These are phyloP conservation scores for Kitagawia praeruptora DNA, from an alignment of 129 eudicot genomes.

Conservation along the genomic window DNA sequence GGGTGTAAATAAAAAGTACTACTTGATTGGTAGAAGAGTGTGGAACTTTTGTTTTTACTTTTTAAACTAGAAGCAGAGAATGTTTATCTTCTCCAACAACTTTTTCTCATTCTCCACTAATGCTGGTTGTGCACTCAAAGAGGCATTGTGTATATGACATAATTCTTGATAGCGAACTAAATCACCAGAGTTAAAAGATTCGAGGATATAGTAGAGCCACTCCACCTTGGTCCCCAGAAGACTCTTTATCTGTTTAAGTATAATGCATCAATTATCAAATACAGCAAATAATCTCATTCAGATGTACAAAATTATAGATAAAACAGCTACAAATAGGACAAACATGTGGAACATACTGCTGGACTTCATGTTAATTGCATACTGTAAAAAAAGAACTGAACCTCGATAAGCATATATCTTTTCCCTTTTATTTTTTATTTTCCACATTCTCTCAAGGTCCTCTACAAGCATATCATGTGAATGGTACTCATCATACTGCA, in stretches of 20 bases:
- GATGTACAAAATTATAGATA: background rate
- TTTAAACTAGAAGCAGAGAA: constrained; percentile 86
- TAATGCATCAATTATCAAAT: constrained; percentile 3
- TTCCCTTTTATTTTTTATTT: too few relatives aligned
- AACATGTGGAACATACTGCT: background rate
- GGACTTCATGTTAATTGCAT: background rate
- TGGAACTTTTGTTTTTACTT: too few relatives aligned
- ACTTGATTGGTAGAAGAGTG: too few relatives aligned
- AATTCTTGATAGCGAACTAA: constrained; percentile 82
- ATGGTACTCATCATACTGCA: background rate
- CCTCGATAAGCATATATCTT: too few relatives aligned
- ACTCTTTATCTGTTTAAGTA: background rate
- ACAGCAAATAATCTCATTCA: constrained; percentile 3
- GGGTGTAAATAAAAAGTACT: too few relatives aligned
- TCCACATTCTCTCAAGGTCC: background rate
- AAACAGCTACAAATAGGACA: background rate
- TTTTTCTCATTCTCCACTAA: constrained; percentile 77
- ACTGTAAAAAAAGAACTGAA: too few relatives aligned
- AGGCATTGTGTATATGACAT: constrained; percentile 62
- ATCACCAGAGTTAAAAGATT: constrained; percentile 87
- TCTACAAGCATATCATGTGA: background rate
- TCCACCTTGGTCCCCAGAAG: constrained; percentile 67
- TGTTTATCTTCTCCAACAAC: constrained; percentile 86
- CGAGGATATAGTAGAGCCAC: constrained; percentile 87
- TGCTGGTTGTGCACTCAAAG: constrained; percentile 79